A percentile compares a stretch with the other conserved stretches of the same genome.
phyloP scores from a whole-genome alignment of 1,284 basidiomycete genomes.

The Irpex sp. region DNA sequence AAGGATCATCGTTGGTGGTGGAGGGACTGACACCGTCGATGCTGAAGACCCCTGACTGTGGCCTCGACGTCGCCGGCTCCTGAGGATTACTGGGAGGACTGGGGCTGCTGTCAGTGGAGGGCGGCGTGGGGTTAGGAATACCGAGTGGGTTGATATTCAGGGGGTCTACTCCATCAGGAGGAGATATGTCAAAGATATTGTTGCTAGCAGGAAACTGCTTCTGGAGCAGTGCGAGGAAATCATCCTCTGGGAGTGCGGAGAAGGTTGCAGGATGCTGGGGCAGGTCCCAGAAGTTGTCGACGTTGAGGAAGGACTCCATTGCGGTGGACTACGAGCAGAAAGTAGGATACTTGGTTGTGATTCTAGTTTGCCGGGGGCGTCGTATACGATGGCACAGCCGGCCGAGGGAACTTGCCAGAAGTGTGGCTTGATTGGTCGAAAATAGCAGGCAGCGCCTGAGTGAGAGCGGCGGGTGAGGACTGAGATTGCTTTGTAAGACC shows the following conservation, averaged over 20 bases:
- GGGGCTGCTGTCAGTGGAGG: slow-evolving; percentile 68
- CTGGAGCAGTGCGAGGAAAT: slow-evolving; percentile 73
- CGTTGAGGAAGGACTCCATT: slow-evolving; percentile 32
- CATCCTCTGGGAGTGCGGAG: slow-evolving; percentile 68
- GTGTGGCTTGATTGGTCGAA: neutral
- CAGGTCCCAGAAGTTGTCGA: slow-evolving; percentile 63
- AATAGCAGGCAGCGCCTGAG: neutral
- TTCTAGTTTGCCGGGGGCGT: neutral
- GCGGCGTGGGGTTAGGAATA: slow-evolving; percentile 40
- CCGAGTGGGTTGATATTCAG: slow-evolving; percentile 42
- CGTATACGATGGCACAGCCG: neutral
- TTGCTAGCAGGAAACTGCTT: slow-evolving; percentile 55
- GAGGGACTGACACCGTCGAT: slow-evolving; percentile 10
- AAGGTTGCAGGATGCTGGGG: slow-evolving; percentile 52
- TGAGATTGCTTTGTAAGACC: neutral
- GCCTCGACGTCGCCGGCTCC: slow-evolving; percentile 26
- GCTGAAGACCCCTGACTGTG: slow-evolving; percentile 31
- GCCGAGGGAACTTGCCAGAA: neutral
- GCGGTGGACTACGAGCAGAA: slow-evolving; percentile 4
- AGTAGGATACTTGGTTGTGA: neutral
- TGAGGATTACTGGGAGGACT: slow-evolving; percentile 56
- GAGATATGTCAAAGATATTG: slow-evolving; percentile 24
- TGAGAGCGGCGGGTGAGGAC: neutral
- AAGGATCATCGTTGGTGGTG: slow-evolving; percentile 39
- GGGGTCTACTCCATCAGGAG: slow-evolving; percentile 48